Percentiles rank a stretch among this genome's conserved stretches.
These are phyloP conservation scores for Hypoxylon rickii DNA, from an alignment of 495 filamentous ascomycete species.

Conservation along the genomic window DNA sequence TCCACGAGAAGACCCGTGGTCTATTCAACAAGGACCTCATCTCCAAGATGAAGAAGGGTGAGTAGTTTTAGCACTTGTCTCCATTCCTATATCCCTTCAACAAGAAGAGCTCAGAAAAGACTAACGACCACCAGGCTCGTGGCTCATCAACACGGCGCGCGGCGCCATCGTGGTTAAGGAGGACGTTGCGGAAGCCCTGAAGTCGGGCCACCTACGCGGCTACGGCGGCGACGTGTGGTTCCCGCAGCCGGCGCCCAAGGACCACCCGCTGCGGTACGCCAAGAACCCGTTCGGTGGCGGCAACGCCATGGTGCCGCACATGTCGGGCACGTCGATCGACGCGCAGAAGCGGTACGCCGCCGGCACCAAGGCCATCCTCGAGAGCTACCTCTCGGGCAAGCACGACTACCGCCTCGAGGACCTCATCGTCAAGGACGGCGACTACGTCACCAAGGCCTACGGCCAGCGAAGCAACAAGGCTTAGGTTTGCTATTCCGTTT, in stretches of 20 bases:
- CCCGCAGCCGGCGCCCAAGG: slow-evolving; percentile 88
- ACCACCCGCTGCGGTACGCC: slow-evolving; percentile 91
- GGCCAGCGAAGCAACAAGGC: slow-evolving; percentile 70
- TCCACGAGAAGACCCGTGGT: slow-evolving; percentile 95
- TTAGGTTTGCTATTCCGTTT: slow-evolving; percentile 8
- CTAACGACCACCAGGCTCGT: slow-evolving; percentile 62
- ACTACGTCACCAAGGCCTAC: slow-evolving; percentile 96
- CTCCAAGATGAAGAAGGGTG: slow-evolving; percentile 97
- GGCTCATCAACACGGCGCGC: slow-evolving; percentile 98
- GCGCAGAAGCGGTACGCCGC: slow-evolving; percentile 93
- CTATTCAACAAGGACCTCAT: slow-evolving; percentile 99
- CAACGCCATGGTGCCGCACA: slow-evolving; percentile 98
- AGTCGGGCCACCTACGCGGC: slow-evolving; percentile 90
- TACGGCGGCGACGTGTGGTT: slow-evolving; percentile 93
- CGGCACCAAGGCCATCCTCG: slow-evolving; percentile 86
- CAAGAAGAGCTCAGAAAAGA: too few species aligned
- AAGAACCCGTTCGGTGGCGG: slow-evolving; percentile 94
- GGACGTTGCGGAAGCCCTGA: slow-evolving; percentile 93
- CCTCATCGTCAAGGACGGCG: slow-evolving; percentile 87
- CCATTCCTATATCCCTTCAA: background rate
- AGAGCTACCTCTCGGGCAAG: slow-evolving; percentile 85
- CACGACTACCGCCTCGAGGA: slow-evolving; percentile 89
- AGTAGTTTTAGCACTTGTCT: slow-evolving; percentile 25
- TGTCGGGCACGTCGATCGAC: slow-evolving; percentile 96
- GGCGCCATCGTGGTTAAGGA: slow-evolving; percentile 99